phyloP scores from a whole-genome alignment of 352 stramenopile genomes.

The Phytophthora fragariaefolia region DNA sequence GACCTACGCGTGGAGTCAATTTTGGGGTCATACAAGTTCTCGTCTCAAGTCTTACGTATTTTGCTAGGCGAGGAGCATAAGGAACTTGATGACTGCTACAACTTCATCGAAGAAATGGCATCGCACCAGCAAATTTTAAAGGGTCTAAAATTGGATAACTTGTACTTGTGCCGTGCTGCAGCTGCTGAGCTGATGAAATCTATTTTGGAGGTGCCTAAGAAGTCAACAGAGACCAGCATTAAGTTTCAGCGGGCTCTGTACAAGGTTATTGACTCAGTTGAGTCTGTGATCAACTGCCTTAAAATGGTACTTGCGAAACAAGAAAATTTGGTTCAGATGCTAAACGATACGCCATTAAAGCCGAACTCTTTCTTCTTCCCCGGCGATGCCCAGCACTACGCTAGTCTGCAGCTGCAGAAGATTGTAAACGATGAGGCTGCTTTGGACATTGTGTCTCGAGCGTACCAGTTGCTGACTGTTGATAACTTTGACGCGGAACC shows the following conservation, averaged over 20 bases:
- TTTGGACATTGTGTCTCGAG: conserved; percentile 82
- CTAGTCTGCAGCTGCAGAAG: conserved; percentile 75
- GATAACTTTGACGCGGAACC: conserved; percentile 89
- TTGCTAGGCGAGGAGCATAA: conserved; percentile 87
- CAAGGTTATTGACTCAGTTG: conserved; percentile 83
- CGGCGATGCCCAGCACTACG: conserved; percentile 81
- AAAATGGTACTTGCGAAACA: conserved; percentile 87
- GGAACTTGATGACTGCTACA: conserved; percentile 82
- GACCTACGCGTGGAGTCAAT: conserved; percentile 84
- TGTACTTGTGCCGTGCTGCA: conserved; percentile 71
- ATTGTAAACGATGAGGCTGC: conserved; percentile 84
- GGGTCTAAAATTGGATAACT: conserved; percentile 76
- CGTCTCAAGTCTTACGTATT: conserved; percentile 79
- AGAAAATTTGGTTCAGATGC: conserved; percentile 81
- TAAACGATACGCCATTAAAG: conserved; percentile 86
- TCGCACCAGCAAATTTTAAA: conserved; percentile 77
- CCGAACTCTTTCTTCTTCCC: conserved; percentile 90
- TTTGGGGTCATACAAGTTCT: conserved; percentile 89
- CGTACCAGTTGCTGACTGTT: conserved; percentile 82
- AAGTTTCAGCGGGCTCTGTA: conserved; percentile 88
- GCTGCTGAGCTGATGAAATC: conserved; percentile 85
- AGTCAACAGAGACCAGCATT: conserved; percentile 73
- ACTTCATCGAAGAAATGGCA: conserved; percentile 86
- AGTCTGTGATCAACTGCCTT: conserved; percentile 80
- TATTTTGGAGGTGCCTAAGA: conserved; percentile 82